Percentiles rank a stretch among this genome's conserved stretches.
phyloP scores from a whole-genome alignment of 345 rosid species.

The Camelina laxa region DNA sequence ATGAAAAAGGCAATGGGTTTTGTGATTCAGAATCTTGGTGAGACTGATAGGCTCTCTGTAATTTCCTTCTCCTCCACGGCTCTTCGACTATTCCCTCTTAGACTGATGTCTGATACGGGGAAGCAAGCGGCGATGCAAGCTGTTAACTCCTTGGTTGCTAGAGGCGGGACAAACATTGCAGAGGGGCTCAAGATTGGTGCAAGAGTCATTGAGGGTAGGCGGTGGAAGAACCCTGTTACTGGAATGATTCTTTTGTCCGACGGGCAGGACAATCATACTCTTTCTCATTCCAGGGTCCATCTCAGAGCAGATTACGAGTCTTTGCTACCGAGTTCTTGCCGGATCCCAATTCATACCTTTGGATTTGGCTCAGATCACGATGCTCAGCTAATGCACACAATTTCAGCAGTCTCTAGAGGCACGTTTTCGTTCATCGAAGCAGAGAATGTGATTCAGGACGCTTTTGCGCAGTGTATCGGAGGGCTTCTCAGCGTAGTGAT shows the following conservation, averaged over 20 bases:
- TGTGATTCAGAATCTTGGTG: conserved; percentile 89
- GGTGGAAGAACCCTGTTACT: conserved; percentile 74
- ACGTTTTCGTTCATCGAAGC: conserved; percentile 94
- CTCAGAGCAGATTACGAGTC: conserved; percentile 55
- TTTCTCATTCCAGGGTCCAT: conserved; percentile 41
- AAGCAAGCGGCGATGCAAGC: conserved; percentile 73
- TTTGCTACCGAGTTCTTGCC: conserved; percentile 58
- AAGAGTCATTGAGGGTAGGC: conserved; percentile 70
- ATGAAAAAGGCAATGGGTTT: conserved; percentile 86
- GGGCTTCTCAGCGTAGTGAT: conserved; percentile 89
- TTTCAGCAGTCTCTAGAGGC: conserved; percentile 78
- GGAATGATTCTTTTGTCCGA: conserved; percentile 88
- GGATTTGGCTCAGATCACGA: conserved; percentile 96
- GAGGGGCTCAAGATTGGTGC: conserved; percentile 87
- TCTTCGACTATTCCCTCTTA: conserved; percentile 75
- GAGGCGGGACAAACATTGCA: conserved; percentile 90
- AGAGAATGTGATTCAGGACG: conserved; percentile 84
- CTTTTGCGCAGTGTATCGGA: conserved; percentile 98
- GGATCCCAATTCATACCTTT: conserved; percentile 86
- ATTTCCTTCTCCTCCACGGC: conserved; percentile 83
- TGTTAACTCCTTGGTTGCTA: conserved; percentile 70
- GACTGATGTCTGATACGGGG: conserved; percentile 73
- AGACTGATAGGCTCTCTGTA: conserved; percentile 86
- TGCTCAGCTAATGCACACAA: conserved; percentile 81
- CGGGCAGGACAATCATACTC: conserved; percentile 78